phyloP scores from a whole-genome alignment of 805 yeast species.

The Saccharomycopsis fodiens region DNA sequence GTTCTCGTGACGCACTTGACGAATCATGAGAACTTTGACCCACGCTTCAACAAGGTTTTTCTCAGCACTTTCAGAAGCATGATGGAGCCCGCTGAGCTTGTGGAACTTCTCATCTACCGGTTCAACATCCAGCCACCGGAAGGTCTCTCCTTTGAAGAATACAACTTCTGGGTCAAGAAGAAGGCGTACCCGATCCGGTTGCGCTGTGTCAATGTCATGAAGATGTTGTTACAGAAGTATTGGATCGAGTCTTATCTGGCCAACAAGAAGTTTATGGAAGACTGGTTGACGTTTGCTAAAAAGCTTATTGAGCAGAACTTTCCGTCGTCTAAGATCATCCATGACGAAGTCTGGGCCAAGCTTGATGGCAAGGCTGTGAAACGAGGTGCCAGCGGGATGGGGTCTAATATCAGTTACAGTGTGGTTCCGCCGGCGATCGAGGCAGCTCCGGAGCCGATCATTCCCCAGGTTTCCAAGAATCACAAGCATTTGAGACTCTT shows the following conservation, averaged over 20 bases:
- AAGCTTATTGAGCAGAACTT: slow-evolving; percentile 34
- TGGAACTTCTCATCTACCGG: slow-evolving; percentile 51
- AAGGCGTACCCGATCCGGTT: slow-evolving; percentile 62
- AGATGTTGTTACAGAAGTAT: slow-evolving; percentile 54
- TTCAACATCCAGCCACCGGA: slow-evolving; percentile 78
- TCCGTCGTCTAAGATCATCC: slow-evolving; percentile 36
- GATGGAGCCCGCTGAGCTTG: slow-evolving; percentile 55
- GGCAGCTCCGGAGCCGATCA: slow-evolving; percentile 17
- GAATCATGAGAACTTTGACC: slow-evolving; percentile 57
- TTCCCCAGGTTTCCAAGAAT: slow-evolving; percentile 3
- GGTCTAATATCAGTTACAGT: slow-evolving; percentile 4
- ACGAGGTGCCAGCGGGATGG: slow-evolving; percentile 15
- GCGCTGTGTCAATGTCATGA: slow-evolving; percentile 60
- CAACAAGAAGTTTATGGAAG: slow-evolving; percentile 34
- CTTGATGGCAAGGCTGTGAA: slow-evolving; percentile 19
- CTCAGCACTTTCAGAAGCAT: slow-evolving; percentile 72
- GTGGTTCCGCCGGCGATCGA: slow-evolving; percentile 14
- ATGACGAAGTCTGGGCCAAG: slow-evolving; percentile 32
- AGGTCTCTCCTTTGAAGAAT: slow-evolving; percentile 77
- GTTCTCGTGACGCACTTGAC: slow-evolving; percentile 78
- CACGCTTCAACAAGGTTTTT: slow-evolving; percentile 60
- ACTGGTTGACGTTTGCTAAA: slow-evolving; percentile 34
- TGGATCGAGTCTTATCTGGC: slow-evolving; percentile 57
- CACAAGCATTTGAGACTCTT: slow-evolving; percentile 39
- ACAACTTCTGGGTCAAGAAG: slow-evolving; percentile 64